A percentile compares a stretch with the other conserved stretches of the same genome.
These are phyloP conservation scores for Coniochaeta pulveracea DNA, from an alignment of 2,329 filamentous ascomycete genomes.

Conservation along the genomic window DNA sequence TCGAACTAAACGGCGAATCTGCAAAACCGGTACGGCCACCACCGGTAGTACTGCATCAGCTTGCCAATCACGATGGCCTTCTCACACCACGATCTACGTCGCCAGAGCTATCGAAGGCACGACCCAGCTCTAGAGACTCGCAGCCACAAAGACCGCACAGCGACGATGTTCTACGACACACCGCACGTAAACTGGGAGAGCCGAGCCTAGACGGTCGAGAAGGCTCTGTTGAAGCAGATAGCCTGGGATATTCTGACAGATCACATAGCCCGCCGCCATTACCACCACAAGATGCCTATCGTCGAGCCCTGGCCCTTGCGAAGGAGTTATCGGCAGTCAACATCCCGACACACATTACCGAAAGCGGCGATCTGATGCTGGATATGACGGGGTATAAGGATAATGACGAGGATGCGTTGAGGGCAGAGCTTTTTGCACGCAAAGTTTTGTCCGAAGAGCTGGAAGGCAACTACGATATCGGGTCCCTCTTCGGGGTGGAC, in stretches of 20 bases:
- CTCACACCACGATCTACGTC: constrained; percentile 43
- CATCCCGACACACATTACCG: constrained; percentile 86
- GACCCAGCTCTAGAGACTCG: constrained; percentile 40
- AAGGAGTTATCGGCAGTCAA: constrained; percentile 82
- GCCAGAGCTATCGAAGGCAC: constrained; percentile 33
- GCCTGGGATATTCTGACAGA: constrained; percentile 34
- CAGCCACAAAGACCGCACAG: constrained; percentile 35
- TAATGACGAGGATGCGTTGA: constrained; percentile 82
- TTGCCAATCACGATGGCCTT: constrained; percentile 23
- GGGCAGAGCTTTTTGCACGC: constrained; percentile 85
- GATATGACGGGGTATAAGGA: constrained; percentile 97
- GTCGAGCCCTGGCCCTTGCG: constrained; percentile 73
- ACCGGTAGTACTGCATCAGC: constrained; percentile 26
- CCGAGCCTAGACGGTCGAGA: constrained; percentile 19
- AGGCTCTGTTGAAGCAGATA: constrained; percentile 25
- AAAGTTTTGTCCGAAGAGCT: constrained; percentile 89
- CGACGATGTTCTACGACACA: constrained; percentile 40
- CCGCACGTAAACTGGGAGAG: constrained; percentile 22
- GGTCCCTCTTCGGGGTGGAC: constrained; percentile 87
- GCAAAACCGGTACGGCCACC: constrained; percentile 31
- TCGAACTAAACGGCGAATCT: constrained; percentile 48
- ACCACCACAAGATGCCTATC: constrained; percentile 62
- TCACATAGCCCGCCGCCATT: constrained; percentile 71
- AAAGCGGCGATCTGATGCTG: constrained; percentile 88
- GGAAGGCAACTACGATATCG: constrained; percentile 92